Evolutionary conservation across 495 filamentous ascomycete species (phyloP).

Genomic region (Tuber brumale): DNA sequence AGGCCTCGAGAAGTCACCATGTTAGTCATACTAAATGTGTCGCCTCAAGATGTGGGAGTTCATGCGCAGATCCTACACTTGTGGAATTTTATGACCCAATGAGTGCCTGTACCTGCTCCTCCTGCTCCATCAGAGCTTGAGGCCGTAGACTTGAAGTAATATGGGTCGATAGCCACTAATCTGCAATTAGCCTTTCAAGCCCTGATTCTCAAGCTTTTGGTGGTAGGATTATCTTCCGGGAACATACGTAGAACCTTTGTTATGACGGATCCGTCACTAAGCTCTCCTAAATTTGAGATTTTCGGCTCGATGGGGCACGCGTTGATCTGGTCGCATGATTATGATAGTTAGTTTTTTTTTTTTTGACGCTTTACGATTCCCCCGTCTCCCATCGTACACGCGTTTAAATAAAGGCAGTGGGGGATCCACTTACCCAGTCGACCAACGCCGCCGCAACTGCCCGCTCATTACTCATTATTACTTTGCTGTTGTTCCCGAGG

Average conservation of each 20-base stretch:
- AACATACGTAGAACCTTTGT: constrained; percentile 40
- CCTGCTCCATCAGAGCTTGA: constrained; percentile 32
- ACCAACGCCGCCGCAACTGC: constrained; percentile 39
- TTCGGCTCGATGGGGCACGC: constrained; percentile 41
- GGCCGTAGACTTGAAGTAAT: constrained; percentile 38
- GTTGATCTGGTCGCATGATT: constrained; percentile 37
- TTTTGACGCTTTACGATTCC: neutral
- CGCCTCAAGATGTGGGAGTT: neutral
- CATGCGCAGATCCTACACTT: constrained; percentile 19
- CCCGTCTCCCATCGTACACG: constrained; percentile 9
- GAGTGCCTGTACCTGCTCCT: constrained; percentile 27
- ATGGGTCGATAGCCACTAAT: constrained; percentile 41
- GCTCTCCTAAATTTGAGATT: constrained; percentile 37
- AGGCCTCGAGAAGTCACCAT: neutral
- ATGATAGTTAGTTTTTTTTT: too few relatives aligned
- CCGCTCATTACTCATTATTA: constrained; percentile 36
- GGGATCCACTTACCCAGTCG: constrained; percentile 37
- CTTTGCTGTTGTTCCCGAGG: neutral
- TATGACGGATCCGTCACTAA: constrained; percentile 37
- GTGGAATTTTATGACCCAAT: constrained; percentile 39
- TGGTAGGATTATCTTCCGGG: neutral
- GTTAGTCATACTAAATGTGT: neutral
- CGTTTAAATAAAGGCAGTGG: constrained; percentile 12
- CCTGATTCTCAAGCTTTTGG: neutral
- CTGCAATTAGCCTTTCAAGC: constrained; percentile 5